Evolutionary conservation across 2,329 filamentous ascomycete genomes (phyloP), one percentile per base, ranked within the genome.

Genomic region (Alternaria gansuensis): DNA sequence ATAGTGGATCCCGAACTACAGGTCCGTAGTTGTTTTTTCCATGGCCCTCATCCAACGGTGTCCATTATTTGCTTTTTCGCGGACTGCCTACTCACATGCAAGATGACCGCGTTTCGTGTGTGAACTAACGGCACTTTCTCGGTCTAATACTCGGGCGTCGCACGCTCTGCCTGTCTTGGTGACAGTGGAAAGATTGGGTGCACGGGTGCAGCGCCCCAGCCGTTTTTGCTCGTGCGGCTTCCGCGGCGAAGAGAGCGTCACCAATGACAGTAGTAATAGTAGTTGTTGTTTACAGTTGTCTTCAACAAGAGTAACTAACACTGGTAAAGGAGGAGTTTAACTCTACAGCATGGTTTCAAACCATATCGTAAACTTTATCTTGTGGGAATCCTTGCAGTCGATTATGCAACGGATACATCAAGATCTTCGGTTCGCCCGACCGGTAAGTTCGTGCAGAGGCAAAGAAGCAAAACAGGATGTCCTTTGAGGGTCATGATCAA

Each of bases 101-200:
- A 23, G 24, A 43, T 29, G 50, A 33, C 54, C 48, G 29, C 52
- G 54, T 52, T 57, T 45, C 36, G 48, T 52, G 48, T 31, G 49
- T 26, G 43, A 23, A 45, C 40, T 39, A 56, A 17, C 48, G 31
- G 54, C 5, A 11, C 14, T 34, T 43, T 8, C 3, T 43, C 39
- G 46, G 48, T 34, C 31, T 43, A 29, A 44, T 26, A 39, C 40
- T 23, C 26, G 21, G 26, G 54, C 51, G 54, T 50, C 31, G 40
- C 48, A 26, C 39, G 31, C 31, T 13, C 48, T 31, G 26, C 21
- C 26, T 24, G 39, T 33, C 54, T 26, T 44, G 31, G 34, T 23
- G 21, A 40, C 37, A 40, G 23, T 14, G 31, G 8, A 48, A 23
- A 48, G 44, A 46, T 48, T 48, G 31, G 44, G n/a, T 8, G 44